Evolutionary conservation across 2,329 filamentous ascomycete genomes (phyloP), one percentile per base, ranked within the genome.

Genomic region (Cladosporium austrohemisphaericum): DNA sequence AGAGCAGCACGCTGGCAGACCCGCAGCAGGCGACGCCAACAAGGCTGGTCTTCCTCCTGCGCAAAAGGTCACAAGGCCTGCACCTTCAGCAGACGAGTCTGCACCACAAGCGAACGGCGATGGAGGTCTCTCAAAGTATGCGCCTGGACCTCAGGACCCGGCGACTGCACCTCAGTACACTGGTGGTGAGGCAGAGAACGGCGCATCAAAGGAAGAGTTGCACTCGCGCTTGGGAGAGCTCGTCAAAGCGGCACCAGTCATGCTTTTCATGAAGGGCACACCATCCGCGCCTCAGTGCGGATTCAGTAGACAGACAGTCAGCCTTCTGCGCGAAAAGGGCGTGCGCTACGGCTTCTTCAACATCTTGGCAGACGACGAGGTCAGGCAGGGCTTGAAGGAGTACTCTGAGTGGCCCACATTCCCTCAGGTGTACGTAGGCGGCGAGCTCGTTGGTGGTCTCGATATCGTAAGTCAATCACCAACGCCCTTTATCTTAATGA

Each of bases 261-360:
- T 98, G 93, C 76, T 98, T 22, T 98, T 98, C 71, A 95, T 95
- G 89, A 95, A 95, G 74, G 91, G 90, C n/a, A 94, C 88, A 2
- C 90, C 90, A 0, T 88, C 84, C 57, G 79, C 82, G 25, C 90
- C 90, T 1, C 87, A 95, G 69, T 95, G 91, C 64, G 90, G 93
- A 2, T 98, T 98, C 72, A 95, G 88, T 58, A 77, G 92, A 58
- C 90, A 96, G 72, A 74, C 95, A 36, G 93, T 98, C 35, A 83
- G 76, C 20, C 80, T 98, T 38, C 72, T 98, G 61, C 81, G 93
- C 45, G 92, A 97, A 71, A 85, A 89, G 65, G 86, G 86, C 41
- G 86, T 98, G 53, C 89, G 95, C 67, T 98, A 97, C 68, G 93
- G 93, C 16, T 98, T 98, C 76, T 98, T 98, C 77, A 97, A 98